Evolutionary conservation across 2,329 filamentous ascomycete genomes (phyloP).

Genomic region (Aplosporella prunicola): DNA sequence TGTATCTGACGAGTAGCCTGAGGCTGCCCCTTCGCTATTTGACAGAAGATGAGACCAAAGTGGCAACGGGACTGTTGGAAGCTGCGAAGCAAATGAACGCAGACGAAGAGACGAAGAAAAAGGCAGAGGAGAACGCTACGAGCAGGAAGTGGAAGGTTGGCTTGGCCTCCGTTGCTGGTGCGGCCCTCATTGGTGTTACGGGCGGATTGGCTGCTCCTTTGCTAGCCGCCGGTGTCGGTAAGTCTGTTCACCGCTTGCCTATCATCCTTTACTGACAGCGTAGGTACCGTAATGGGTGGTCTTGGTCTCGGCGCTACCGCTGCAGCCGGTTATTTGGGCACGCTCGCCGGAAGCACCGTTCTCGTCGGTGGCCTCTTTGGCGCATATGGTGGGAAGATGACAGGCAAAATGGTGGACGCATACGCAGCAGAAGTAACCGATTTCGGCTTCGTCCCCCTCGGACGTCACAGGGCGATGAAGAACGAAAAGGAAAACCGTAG

Average conservation of each 20-base stretch:
- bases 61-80: conserved; percentile 65
- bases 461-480: conserved; percentile 26
- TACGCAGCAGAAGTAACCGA: conserved; percentile 84
- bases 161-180: conserved; percentile 77
- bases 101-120: conserved; percentile 66
- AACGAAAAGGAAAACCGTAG: conserved; percentile 39
- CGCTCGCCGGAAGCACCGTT: conserved; percentile 68
- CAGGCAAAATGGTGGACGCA: conserved; percentile 74
- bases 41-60: conserved; percentile 61
- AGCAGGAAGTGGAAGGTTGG: conserved; percentile 74
- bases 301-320: conserved; percentile 64
- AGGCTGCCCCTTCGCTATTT: conserved; percentile 55
- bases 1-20: conserved; percentile 61
- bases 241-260: conserved; percentile 26
- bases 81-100: conserved; percentile 59
- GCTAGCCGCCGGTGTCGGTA: conserved; percentile 58
- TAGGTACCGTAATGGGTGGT: conserved; percentile 65
- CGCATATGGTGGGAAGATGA: conserved; percentile 79
- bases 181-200: conserved; percentile 72
- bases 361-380: conserved; percentile 81
- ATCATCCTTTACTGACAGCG: conserved; percentile 15
- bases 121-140: conserved; percentile 56
- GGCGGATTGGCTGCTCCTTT: conserved; percentile 70
- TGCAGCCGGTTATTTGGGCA: conserved; percentile 69
- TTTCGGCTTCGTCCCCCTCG: conserved; percentile 59